Conservation (phyloP, 2,329 filamentous ascomycete genomes). For the Arachnomyces sp. region DNA sequence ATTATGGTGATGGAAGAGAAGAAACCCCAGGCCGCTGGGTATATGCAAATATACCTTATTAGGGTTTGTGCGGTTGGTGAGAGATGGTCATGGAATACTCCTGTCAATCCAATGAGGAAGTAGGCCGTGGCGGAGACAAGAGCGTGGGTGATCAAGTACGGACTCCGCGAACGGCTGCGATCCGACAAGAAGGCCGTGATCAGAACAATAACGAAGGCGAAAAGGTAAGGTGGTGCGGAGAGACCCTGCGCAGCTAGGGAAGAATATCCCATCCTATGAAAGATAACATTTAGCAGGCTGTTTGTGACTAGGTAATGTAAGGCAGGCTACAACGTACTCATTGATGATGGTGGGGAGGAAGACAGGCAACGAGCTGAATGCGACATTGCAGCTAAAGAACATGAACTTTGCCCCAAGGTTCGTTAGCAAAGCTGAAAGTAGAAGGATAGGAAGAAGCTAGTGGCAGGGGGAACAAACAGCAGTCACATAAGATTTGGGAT, state of each 20-base stretch:
- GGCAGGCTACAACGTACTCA: slow-evolving; percentile 33
- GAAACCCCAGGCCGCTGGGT: slow-evolving; percentile 71
- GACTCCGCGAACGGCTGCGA: slow-evolving; percentile 52
- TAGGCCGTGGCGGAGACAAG: slow-evolving; percentile 59
- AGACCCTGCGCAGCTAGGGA: slow-evolving; percentile 65
- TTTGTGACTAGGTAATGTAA: not conserved
- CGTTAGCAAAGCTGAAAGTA: not conserved
- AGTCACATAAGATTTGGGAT: slow-evolving; percentile 67
- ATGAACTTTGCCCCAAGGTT: slow-evolving; percentile 44
- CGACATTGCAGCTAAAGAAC: slow-evolving; percentile 82
- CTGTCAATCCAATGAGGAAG: slow-evolving; percentile 53
- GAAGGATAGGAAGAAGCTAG: not conserved
- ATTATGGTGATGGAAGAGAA: slow-evolving; percentile 78
- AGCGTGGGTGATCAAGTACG: slow-evolving; percentile 62
- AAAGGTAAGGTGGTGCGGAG: slow-evolving; percentile 71
- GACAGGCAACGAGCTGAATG: slow-evolving; percentile 79
- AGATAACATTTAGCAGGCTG: slow-evolving; percentile 13
- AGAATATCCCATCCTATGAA: slow-evolving; percentile 59
- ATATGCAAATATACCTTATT: slow-evolving; percentile 65
- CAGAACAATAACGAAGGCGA: slow-evolving; percentile 66
- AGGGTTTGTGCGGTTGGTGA: slow-evolving; percentile 25
- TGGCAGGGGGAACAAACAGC: slow-evolving; percentile 37
- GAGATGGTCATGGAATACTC: slow-evolving; percentile 34
- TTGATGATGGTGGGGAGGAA: slow-evolving; percentile 76
- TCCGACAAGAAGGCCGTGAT: slow-evolving; percentile 68